Evolutionary conservation across 108 stramenopile species (phyloP).

Genomic region (Cyclostephanos tholiformis): DNA sequence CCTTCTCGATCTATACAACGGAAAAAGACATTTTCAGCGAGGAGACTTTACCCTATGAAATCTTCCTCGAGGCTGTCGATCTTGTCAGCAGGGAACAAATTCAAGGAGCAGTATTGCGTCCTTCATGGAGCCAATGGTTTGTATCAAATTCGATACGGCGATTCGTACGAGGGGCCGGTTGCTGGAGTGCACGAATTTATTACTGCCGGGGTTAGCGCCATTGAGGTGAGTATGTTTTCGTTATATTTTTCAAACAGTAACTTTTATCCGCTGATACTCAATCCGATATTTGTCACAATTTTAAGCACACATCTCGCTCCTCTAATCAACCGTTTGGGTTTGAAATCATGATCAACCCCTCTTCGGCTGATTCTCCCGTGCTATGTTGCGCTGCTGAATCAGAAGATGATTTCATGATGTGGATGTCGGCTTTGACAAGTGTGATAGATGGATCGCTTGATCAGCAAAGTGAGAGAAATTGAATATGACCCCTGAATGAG

Average conservation of each 20-base stretch:
- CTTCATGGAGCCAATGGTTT: conserved; percentile 44
- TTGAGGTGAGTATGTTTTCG: conserved; percentile 16
- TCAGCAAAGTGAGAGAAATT: not conserved
- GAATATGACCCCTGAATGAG: no score
- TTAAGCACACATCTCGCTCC: conserved; percentile 36
- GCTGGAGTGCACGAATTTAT: conserved; percentile 47
- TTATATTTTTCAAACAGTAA: not conserved
- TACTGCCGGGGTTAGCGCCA: conserved; percentile 36
- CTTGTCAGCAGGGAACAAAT: conserved; percentile 1
- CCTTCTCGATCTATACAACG: conserved; percentile 3
- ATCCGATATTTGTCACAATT: not conserved
- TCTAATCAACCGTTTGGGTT: conserved; percentile 28
- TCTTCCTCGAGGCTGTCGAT: not conserved
- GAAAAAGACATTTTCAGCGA: conserved; percentile 21
- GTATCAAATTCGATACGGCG: conserved; percentile 48
- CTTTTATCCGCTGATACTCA: not conserved
- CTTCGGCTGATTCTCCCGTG: conserved; percentile 26
- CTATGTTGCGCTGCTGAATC: conserved; percentile 47
- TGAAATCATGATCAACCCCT: conserved; percentile 48
- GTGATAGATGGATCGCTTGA: conserved; percentile 27
- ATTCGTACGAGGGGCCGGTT: conserved; percentile 10
- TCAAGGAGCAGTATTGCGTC: conserved; percentile 37
- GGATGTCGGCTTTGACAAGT: conserved; percentile 42
- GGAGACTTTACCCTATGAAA: conserved; percentile 18
- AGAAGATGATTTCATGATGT: conserved; percentile 42